Base-by-base conservation (phyloP, 2,329 filamentous ascomycete species). In the Ophiocordyceps camponoti-saundersi region DNA sequence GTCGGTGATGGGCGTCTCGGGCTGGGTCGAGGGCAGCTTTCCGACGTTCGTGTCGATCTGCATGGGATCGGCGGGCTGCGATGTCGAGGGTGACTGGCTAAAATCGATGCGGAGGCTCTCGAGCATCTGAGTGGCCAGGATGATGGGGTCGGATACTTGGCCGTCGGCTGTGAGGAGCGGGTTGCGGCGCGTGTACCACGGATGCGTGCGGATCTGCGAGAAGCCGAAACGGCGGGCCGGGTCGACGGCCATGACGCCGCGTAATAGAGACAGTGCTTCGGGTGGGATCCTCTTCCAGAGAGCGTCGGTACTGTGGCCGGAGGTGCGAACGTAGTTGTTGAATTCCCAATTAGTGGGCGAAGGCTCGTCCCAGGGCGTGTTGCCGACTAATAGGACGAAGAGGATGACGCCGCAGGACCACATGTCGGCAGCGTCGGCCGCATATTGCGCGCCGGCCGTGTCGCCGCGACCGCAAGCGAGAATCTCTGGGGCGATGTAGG, bases 331-430 rank as follows among this genome's bases (percentile, higher is more conserved):
- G 60, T 94, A 98, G 62, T 95, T 88, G 55, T 84, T 77, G 55
- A 85, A 98, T 64, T 98, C 92, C 70, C 85, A 94, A 60, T 87
- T 95, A 48, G 79, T 73, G 34, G 75, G 68, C 3, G 88, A 90
- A 0, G 92, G 92, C 59, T 92, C 85, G 58, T 96, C 92, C 92
- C 92, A 98, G 0, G 92, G 92, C 2, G 92, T 98, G 60, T 98
- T 98, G 11, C 92, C 92, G 1, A 94, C 88, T 3, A 98, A 70
- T 4, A 98, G 70, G 34, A 96, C 92, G 58, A 98, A 98, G 4
- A 98, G 71, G n/a, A 98, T 93, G 46, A 98, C 88, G 32, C 92
- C 92, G 56, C 89, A 95, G 16, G 89, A 95, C 93, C 93, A 98
- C 48, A 98, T 82, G 59, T 98, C 92, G 36, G 86, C 85, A 41